Evolutionary conservation across 306 rosid species (phyloP), one percentile per base, ranked within the genome.

Genomic region (Inga leiocalycina): DNA sequence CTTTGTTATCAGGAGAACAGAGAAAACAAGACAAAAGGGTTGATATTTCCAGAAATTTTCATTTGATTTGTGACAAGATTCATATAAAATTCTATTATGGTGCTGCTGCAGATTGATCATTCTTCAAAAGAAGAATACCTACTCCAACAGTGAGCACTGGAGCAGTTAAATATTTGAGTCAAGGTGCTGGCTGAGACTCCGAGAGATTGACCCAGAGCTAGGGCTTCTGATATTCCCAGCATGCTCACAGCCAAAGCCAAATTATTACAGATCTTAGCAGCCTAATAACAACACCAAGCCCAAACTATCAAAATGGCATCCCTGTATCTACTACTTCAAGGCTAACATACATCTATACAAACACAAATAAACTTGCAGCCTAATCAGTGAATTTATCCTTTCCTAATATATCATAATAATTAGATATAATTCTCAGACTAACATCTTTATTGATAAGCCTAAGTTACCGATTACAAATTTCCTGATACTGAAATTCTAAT

Each of bases 61-160:
- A 71, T 22, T 22, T 67, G 72, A 67, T 7, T 61, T 59, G 82
- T 78, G 69, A 79, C 4, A 79, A 54, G 32, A 78, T 71, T 45
- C 32, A 10, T 61, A 44, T 15, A 15, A 10, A 43, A 66, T 20
- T 74, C 79, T 70, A 79, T 24, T 22, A 39, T 51, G 44, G 62
- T 59, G 22, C 9, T 49, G 48, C 67, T 20, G 73, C 73, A 46
- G 48, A 54, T 41, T 78, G 41, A 3, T 67, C 61, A 44, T 35
- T 52, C 69, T 64, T 64, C 24, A 78, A 78, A 73, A 61, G n/a
- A 12, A 3, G 70, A 80, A 24, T 90, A 95, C 99, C 99, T 96
- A 88, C 99, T 93, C 99, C 99, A 96, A 89, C 97, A 92, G 65
- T 97, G 93, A 87, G 97, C 97, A 51, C 97, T 96, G 19, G 99